Percentiles rank a stretch among this genome's conserved stretches.
Evolutionary conservation across 768 basidiomycete genomes (phyloP).

Genomic region (Pisolithus marmoratus): DNA sequence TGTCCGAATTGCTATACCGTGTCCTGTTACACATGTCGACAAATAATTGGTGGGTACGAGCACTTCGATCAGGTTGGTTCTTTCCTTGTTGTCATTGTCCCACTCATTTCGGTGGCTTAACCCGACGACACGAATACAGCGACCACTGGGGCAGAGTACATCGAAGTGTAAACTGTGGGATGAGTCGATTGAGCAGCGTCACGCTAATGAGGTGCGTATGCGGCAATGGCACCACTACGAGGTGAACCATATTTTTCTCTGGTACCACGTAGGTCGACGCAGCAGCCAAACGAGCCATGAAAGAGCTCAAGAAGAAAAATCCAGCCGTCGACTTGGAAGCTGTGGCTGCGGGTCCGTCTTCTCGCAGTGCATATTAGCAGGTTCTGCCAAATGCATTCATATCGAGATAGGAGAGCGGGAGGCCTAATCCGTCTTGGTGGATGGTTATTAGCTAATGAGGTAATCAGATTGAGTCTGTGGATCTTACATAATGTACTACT

Average conservation of each 20-base stretch:
- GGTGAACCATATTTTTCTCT: no score
- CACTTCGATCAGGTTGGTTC: constrained; percentile 57
- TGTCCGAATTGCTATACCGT: constrained; percentile 67
- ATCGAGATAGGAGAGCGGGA: no score
- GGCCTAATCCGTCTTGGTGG: no score
- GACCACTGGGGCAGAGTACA: no score
- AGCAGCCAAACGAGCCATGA: constrained; percentile 62
- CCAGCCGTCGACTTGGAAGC: constrained; percentile 65
- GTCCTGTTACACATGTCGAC: constrained; percentile 82
- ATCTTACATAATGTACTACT: no score
- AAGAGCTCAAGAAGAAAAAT: constrained; percentile 49
- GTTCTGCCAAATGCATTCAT: no score
- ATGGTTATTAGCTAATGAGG: no score
- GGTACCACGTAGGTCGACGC: constrained; percentile 49
- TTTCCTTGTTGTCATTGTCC: no score
- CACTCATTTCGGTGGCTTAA: no score
- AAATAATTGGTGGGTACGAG: constrained; percentile 68
- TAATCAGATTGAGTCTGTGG: no score
- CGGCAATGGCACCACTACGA: neutral
- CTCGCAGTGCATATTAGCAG: no score
- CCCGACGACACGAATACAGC: no score
- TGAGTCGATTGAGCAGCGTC: constrained; percentile 48
- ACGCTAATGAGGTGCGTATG: constrained; percentile 52
- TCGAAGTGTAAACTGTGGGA: constrained; percentile 68
- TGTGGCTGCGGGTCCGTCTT: neutral